A percentile compares a stretch with the other conserved stretches of the same genome.
phyloP scores from a whole-genome alignment of 352 stramenopile species.

The Pythium sukuiense region DNA sequence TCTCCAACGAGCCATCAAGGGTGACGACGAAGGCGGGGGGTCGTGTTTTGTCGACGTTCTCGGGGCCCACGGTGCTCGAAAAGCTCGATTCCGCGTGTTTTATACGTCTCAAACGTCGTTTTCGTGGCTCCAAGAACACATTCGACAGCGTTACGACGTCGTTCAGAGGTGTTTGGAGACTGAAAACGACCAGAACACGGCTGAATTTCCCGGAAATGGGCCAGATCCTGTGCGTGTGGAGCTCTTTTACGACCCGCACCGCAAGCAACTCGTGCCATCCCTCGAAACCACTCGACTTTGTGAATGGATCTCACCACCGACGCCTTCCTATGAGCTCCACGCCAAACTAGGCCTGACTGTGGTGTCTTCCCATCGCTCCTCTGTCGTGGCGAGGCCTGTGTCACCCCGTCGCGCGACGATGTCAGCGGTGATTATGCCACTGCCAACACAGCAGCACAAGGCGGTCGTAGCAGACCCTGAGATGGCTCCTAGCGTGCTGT shows the following conservation, averaged over 20 bases:
- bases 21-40: background rate
- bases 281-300: background rate
- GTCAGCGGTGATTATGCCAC: background rate
- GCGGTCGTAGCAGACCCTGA: background rate
- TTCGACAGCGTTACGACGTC: slow-evolving; percentile 14
- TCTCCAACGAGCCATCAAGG: slow-evolving; percentile 1
- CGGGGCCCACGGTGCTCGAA: slow-evolving; percentile 11
- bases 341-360: slow-evolving; percentile 26
- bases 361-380: slow-evolving; percentile 16
- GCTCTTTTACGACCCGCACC: slow-evolving; percentile 27
- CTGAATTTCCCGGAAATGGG: background rate
- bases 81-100: slow-evolving; percentile 37
- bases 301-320: slow-evolving; percentile 3
- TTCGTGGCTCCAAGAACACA: slow-evolving; percentile 38
- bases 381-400: background rate
- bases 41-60: slow-evolving; percentile 27
- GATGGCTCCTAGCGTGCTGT: slow-evolving; percentile 24
- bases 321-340: slow-evolving; percentile 11
- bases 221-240: slow-evolving; percentile 21
- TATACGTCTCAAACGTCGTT: slow-evolving; percentile 31
- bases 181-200: slow-evolving; percentile 8
- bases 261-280: slow-evolving; percentile 18
- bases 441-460: background rate
- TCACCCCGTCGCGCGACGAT: background rate
- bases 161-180: background rate